These are phyloP conservation scores for Aegle marmelos DNA, from an alignment of 345 rosid species.

Conservation along the genomic window DNA sequence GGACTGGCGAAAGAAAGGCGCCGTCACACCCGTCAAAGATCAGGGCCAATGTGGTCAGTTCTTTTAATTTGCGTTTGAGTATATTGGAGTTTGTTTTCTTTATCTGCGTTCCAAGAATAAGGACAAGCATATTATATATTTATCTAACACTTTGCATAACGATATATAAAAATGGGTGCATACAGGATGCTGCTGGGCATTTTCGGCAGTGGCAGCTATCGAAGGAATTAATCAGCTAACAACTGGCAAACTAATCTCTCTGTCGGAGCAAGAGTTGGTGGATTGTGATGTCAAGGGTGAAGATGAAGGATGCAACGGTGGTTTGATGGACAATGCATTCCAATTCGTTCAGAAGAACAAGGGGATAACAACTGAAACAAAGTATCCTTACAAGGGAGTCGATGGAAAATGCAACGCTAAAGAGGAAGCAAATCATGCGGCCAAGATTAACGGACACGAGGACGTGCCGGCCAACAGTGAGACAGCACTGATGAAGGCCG, in stretches of 20 bases:
- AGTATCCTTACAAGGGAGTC: constrained; percentile 28
- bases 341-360: constrained; percentile 23
- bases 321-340: constrained; percentile 37
- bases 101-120: no score
- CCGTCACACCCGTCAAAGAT: constrained; percentile 49
- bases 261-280: constrained; percentile 43
- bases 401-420: constrained; percentile 27
- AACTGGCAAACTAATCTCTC: constrained; percentile 29
- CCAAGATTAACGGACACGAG: constrained; percentile 28
- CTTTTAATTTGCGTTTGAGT: no score
- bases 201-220: constrained; percentile 49
- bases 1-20: constrained; percentile 57
- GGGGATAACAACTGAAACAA: constrained; percentile 23
- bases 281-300: constrained; percentile 36
- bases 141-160: neutral
- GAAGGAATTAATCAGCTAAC: constrained; percentile 36
- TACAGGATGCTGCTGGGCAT: constrained; percentile 52
- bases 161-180: neutral
- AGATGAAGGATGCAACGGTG: constrained; percentile 43
- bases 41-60: constrained; percentile 51
- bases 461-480: constrained; percentile 16
- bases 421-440: neutral
- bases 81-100: no score
- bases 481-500: neutral
- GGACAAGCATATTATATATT: no score